phyloP scores from a whole-genome alignment of 1,284 basidiomycete genomes.

The Cutaneotrichosporon sp. region DNA sequence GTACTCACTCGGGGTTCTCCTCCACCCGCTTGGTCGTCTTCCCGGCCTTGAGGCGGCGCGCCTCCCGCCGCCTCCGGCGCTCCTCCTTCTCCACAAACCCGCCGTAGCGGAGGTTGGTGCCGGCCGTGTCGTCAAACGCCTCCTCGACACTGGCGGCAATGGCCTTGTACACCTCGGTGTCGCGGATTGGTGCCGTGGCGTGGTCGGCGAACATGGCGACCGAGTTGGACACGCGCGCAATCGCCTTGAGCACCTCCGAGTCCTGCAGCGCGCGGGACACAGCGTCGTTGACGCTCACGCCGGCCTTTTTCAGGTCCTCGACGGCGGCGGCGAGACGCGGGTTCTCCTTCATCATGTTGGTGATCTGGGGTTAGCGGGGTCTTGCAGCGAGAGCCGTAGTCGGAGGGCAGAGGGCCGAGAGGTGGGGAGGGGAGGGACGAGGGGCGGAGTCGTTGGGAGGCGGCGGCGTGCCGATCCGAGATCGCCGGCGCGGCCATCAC shows the following conservation, averaged over 20 bases:
- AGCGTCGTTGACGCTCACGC: constrained; percentile 90
- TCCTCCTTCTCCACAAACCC: constrained; percentile 93
- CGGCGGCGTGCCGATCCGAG: too few species aligned
- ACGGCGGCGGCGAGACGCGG: constrained; percentile 87
- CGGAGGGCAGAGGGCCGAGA: neutral
- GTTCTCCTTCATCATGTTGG: constrained; percentile 95
- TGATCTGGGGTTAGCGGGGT: constrained; percentile 60
- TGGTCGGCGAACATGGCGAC: constrained; percentile 72
- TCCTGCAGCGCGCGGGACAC: constrained; percentile 91
- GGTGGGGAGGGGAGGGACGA: neutral
- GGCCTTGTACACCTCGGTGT: constrained; percentile 92
- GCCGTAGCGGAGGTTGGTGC: constrained; percentile 70
- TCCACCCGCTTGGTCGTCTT: constrained; percentile 61
- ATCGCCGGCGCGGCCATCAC: neutral
- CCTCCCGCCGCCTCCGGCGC: constrained; percentile 71
- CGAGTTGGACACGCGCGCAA: constrained; percentile 75
- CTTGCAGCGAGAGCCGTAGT: neutral
- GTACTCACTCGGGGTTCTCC: constrained; percentile 75
- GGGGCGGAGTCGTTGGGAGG: too few species aligned
- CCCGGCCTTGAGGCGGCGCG: constrained; percentile 78
- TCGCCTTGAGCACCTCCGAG: constrained; percentile 76
- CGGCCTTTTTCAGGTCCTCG: constrained; percentile 83
- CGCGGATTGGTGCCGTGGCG: constrained; percentile 88
- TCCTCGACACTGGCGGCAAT: constrained; percentile 87
- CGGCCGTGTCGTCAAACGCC: constrained; percentile 81